phyloP scores from a whole-genome alignment of 1,284 basidiomycete genomes.

The Heterobasidion parviporum region DNA sequence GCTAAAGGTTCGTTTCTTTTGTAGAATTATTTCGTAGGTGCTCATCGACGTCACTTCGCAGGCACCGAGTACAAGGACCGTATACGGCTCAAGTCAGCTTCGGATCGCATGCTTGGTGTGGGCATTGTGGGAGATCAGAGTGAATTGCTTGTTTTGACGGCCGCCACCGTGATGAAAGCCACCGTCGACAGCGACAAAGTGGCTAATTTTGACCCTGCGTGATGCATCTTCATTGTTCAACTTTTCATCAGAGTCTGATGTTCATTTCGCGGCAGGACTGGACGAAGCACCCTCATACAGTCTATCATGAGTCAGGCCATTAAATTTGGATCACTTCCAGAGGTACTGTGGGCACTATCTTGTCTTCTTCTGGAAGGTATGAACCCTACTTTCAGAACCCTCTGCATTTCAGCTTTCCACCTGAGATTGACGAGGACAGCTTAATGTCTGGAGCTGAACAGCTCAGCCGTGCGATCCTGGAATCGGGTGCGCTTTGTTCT shows the following conservation, averaged over 20 bases:
- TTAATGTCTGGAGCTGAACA: slow-evolving; percentile 76
- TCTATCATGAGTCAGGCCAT: slow-evolving; percentile 86
- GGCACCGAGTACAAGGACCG: slow-evolving; percentile 66
- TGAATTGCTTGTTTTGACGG: slow-evolving; percentile 54
- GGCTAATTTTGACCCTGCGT: slow-evolving; percentile 50
- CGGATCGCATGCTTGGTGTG: slow-evolving; percentile 63
- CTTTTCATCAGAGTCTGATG: neutral
- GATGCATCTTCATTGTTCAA: slow-evolving; percentile 13
- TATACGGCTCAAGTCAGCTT: slow-evolving; percentile 58
- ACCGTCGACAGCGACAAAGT: slow-evolving; percentile 56
- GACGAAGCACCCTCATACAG: slow-evolving; percentile 64
- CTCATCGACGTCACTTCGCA: slow-evolving; percentile 19
- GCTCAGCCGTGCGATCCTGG: slow-evolving; percentile 67
- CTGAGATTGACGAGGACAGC: slow-evolving; percentile 71
- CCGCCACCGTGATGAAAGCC: slow-evolving; percentile 60
- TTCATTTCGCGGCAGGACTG: slow-evolving; percentile 32
- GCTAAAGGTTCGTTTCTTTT: slow-evolving; percentile 38
- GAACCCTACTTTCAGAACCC: slow-evolving; percentile 54
- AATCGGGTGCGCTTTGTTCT: slow-evolving; percentile 41
- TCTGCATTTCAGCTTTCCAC: slow-evolving; percentile 75
- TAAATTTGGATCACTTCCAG: slow-evolving; percentile 63
- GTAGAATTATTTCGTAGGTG: neutral
- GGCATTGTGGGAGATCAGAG: slow-evolving; percentile 44
- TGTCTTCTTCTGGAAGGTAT: neutral
- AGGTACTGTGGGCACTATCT: slow-evolving; percentile 29